Evolutionary conservation across 495 filamentous ascomycete genomes (phyloP).

Genomic region (Chlorociboria aeruginascens): DNA sequence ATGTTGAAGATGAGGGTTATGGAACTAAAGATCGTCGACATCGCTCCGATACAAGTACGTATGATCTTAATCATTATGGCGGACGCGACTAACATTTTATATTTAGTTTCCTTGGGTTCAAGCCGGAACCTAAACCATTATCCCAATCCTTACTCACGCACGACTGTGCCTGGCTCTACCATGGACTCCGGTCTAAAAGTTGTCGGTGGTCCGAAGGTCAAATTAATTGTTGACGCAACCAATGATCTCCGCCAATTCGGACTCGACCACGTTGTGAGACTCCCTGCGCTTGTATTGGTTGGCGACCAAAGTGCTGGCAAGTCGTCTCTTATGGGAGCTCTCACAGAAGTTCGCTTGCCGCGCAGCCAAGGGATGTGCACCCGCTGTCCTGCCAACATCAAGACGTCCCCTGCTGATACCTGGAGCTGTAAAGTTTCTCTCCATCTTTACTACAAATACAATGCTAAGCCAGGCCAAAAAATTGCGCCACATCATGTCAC

Average conservation of each 20-base stretch:
- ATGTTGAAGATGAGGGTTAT: constrained; percentile 2
- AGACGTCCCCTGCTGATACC: constrained; percentile 28
- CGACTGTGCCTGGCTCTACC: too few species aligned
- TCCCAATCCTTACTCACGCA: too few species aligned
- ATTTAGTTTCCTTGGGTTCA: too few species aligned
- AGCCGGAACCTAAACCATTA: too few species aligned
- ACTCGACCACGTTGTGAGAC: constrained; percentile 27
- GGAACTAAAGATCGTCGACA: constrained; percentile 1
- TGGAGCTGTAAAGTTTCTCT: constrained; percentile 58
- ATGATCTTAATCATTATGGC: too few species aligned
- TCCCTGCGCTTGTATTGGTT: constrained; percentile 68
- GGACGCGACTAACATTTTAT: too few species aligned
- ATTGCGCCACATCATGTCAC: constrained; percentile 30
- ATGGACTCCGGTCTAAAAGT: constrained; percentile 3
- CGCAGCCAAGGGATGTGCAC: constrained; percentile 56
- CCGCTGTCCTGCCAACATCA: constrained; percentile 65
- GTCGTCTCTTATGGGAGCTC: constrained; percentile 65
- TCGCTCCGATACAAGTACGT: constrained; percentile 2
- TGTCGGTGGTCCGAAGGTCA: constrained; percentile 11
- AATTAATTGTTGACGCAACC: constrained; percentile 13
- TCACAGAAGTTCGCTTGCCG: constrained; percentile 67
- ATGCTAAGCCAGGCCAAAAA: constrained; percentile 10
- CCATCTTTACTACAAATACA: constrained; percentile 38
- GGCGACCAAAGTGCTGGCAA: constrained; percentile 79
- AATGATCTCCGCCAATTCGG: constrained; percentile 13